phyloP scores from a whole-genome alignment of 169 alveolate species.

The Eimeria falciformis region DNA sequence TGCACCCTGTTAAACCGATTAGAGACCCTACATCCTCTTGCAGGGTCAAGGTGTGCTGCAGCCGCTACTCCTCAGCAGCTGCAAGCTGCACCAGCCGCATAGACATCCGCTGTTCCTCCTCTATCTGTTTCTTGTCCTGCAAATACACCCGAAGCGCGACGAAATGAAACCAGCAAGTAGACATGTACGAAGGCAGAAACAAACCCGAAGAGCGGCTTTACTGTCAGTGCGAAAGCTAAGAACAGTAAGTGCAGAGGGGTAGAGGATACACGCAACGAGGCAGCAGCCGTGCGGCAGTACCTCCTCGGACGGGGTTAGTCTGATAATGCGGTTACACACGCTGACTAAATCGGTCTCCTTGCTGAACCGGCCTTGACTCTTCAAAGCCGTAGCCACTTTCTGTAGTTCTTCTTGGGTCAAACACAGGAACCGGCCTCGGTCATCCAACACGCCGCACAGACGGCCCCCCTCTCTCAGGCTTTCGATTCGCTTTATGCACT shows the following conservation, averaged over 20 bases:
- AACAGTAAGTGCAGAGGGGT: too few relatives aligned
- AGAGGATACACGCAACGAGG: too few relatives aligned
- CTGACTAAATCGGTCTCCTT: slow-evolving; percentile 56
- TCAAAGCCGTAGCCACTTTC: slow-evolving; percentile 29
- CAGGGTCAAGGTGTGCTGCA: background rate
- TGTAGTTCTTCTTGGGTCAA: slow-evolving; percentile 43
- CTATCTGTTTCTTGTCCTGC: slow-evolving; percentile 29
- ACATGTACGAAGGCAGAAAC: background rate
- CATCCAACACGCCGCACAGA: slow-evolving; percentile 49
- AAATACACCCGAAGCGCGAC: background rate
- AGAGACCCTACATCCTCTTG: too few relatives aligned
- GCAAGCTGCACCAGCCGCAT: slow-evolving; percentile 8
- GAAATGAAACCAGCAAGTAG: background rate
- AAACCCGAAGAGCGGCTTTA: background rate
- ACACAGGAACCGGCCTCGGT: slow-evolving; percentile 34
- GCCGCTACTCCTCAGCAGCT: background rate
- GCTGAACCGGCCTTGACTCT: slow-evolving; percentile 40
- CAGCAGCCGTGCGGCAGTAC: background rate
- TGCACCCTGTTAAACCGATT: too few relatives aligned
- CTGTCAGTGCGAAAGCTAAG: background rate
- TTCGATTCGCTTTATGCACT: slow-evolving; percentile 36
- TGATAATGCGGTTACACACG: slow-evolving; percentile 59
- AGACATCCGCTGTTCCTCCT: slow-evolving; percentile 18
- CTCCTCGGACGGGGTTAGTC: slow-evolving; percentile 44
- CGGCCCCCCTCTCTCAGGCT: slow-evolving; percentile 48